Conservation (phyloP, 192 early-diverging fungal genomes). For the Coemansia brasiliensis region DNA sequence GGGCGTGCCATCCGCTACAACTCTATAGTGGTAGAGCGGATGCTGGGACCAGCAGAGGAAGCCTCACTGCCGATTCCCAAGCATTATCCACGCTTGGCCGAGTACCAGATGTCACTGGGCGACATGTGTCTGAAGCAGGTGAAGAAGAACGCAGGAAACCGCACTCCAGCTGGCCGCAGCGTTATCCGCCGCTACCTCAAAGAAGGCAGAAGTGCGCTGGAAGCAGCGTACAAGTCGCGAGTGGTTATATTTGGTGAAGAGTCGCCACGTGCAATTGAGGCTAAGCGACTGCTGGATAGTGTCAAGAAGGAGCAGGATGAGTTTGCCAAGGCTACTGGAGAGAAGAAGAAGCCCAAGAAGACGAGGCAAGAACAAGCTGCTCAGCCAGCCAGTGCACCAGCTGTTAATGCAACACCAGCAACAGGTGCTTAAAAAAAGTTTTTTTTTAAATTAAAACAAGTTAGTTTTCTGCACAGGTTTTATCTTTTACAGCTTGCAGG, state of each 20-base stretch:
- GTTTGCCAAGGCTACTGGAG: constrained; percentile 30
- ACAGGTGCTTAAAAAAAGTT: constrained; percentile 2
- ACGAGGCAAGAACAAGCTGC: constrained; percentile 12
- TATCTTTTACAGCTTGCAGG: no score
- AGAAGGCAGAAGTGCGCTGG: constrained; percentile 43
- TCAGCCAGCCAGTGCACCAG: constrained; percentile 7
- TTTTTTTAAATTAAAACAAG: no score
- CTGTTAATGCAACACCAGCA: constrained; percentile 14
- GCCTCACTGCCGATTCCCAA: constrained; percentile 43
- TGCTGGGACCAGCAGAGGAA: constrained; percentile 36
- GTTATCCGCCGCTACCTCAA: constrained; percentile 46
- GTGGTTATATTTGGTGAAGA: constrained; percentile 38
- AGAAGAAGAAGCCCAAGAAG: constrained; percentile 52
- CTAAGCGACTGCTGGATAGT: constrained; percentile 34
- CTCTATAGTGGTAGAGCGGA: constrained; percentile 41
- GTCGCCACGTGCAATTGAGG: constrained; percentile 32
- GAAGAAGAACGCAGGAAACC: constrained; percentile 49
- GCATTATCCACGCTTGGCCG: constrained; percentile 62
- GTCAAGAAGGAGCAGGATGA: constrained; percentile 51
- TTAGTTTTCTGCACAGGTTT: no score
- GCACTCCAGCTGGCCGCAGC: constrained; percentile 44
- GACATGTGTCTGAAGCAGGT: constrained; percentile 61
- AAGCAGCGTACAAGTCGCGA: constrained; percentile 25
- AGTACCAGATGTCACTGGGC: constrained; percentile 59
- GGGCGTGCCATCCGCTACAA: constrained; percentile 54